phyloP scores from a whole-genome alignment of 371 early-diverging fungal genomes.

The Mortierella sp. region DNA sequence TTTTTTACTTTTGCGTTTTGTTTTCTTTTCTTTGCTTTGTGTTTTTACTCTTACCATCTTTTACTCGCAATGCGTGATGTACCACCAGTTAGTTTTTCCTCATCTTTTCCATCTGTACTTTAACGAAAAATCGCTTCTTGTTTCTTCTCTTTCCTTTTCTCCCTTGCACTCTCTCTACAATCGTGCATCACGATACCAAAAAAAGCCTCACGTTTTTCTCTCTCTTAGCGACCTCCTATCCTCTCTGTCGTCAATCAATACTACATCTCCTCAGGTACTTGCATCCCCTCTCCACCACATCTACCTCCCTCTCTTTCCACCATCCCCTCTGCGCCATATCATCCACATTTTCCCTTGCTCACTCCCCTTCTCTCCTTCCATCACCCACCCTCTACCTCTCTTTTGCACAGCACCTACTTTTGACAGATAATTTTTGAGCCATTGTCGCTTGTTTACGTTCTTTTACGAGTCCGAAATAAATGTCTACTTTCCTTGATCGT shows the following conservation, averaged over 20 bases:
- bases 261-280: constrained; percentile 5
- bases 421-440: too few species aligned
- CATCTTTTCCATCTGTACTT: constrained; percentile 1
- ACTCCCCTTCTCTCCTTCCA: too few species aligned
- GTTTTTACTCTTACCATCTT: not conserved
- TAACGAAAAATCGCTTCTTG: constrained; percentile 7
- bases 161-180: not conserved
- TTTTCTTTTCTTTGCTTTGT: not conserved
- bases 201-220: not conserved
- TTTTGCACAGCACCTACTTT: too few species aligned
- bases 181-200: not conserved
- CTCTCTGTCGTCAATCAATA: not conserved
- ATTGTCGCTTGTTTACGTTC: too few species aligned
- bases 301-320: not conserved
- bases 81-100: not conserved
- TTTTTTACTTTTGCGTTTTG: not conserved
- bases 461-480: too few species aligned
- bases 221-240: not conserved
- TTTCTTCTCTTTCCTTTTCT: not conserved
- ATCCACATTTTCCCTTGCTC: too few species aligned
- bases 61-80: not conserved
- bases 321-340: not conserved
- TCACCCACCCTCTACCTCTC: too few species aligned
- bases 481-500: too few species aligned
- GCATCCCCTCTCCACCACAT: not conserved